phyloP scores from a whole-genome alignment of 345 rosid species.

The Brassica cretica region DNA sequence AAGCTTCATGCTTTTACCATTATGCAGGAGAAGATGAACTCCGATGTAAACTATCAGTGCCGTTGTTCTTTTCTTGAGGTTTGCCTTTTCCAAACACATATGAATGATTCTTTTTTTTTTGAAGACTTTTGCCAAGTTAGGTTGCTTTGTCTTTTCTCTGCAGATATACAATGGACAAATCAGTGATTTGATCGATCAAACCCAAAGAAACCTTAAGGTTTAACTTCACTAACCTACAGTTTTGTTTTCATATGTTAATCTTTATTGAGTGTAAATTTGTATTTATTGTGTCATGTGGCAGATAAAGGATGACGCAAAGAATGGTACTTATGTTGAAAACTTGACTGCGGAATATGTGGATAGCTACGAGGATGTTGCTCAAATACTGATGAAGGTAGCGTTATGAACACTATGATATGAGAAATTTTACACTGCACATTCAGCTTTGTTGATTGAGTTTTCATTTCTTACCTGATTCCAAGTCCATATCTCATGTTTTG shows the following conservation, averaged over 20 bases:
- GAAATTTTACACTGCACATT: neutral
- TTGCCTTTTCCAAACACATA: slow-evolving; percentile 23
- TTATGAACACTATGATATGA: slow-evolving; percentile 13
- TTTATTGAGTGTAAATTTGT: slow-evolving; percentile 1
- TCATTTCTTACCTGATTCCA: slow-evolving; percentile 6
- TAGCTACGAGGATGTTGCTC: slow-evolving; percentile 80
- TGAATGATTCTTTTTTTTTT: neutral
- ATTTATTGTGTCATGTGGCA: slow-evolving; percentile 34
- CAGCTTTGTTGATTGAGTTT: neutral
- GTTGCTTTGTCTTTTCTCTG: slow-evolving; percentile 7
- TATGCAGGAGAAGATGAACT: slow-evolving; percentile 68
- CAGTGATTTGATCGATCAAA: slow-evolving; percentile 89
- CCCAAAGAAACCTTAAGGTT: slow-evolving; percentile 92
- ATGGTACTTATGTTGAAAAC: slow-evolving; percentile 80
- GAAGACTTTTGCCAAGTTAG: neutral
- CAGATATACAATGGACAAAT: slow-evolving; percentile 92
- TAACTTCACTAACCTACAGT: neutral
- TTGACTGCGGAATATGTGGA: slow-evolving; percentile 84
- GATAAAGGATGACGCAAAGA: slow-evolving; percentile 82
- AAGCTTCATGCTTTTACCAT: neutral
- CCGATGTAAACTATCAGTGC: slow-evolving; percentile 78
- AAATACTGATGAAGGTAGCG: slow-evolving; percentile 80
- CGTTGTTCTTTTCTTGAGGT: slow-evolving; percentile 98
- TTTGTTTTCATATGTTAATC: slow-evolving; percentile 11
- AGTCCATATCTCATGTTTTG: slow-evolving; percentile 24